Percentiles rank a stretch among this genome's conserved stretches.
Evolutionary conservation across 176 grass and related monocot genomes (phyloP).

Genomic region (Eragrostis curvula): DNA sequence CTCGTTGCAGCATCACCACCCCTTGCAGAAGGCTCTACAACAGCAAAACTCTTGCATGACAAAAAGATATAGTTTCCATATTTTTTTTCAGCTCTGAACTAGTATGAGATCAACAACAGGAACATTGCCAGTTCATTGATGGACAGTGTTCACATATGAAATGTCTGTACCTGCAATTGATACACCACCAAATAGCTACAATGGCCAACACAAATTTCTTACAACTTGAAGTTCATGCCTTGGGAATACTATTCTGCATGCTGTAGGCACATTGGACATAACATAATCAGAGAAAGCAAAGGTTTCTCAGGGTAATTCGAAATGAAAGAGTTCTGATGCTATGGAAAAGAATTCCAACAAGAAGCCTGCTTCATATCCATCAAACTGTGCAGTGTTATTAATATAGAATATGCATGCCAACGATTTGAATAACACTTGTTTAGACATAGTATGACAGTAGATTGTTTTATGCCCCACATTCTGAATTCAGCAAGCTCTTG

Average conservation of each 20-base stretch:
- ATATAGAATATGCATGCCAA: background rate
- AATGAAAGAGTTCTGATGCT: background rate
- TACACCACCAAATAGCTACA: background rate
- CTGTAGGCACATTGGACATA: background rate
- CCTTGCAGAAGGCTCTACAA: too few species aligned
- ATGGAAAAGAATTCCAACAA: slow-evolving; percentile 10
- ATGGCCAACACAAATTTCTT: background rate
- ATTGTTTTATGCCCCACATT: background rate
- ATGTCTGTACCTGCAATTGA: background rate
- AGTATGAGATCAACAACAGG: background rate
- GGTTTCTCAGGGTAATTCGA: background rate
- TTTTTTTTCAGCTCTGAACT: background rate
- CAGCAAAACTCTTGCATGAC: background rate
- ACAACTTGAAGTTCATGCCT: background rate
- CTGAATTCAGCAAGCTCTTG: background rate
- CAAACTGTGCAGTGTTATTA: background rate
- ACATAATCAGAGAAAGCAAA: background rate
- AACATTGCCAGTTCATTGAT: background rate
- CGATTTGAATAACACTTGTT: slow-evolving; percentile 9
- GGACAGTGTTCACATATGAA: background rate
- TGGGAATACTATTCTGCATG: background rate
- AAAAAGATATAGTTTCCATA: background rate
- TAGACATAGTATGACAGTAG: background rate
- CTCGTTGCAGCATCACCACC: too few species aligned
- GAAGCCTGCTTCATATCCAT: background rate